Evolutionary conservation across 2,329 filamentous ascomycete genomes (phyloP).

Genomic region (Claviceps arundinis): DNA sequence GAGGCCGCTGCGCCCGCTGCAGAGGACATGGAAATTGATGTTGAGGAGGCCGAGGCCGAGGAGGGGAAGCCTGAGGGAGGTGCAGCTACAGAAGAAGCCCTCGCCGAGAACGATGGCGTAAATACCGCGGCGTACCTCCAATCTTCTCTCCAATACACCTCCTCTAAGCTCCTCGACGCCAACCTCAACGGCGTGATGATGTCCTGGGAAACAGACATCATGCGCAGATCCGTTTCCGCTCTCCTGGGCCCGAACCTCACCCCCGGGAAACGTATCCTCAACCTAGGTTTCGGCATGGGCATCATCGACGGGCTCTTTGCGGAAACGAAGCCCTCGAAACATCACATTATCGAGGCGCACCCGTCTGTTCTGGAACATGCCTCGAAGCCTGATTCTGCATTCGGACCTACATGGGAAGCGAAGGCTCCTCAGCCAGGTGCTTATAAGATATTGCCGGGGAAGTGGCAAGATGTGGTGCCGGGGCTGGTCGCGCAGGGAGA

Average conservation of each 20-base stretch:
- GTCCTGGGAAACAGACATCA: constrained; percentile 81
- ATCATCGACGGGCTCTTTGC: constrained; percentile 72
- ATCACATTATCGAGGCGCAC: constrained; percentile 83
- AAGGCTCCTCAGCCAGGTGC: constrained; percentile 48
- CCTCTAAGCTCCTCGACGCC: constrained; percentile 57
- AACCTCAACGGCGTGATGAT: constrained; percentile 84
- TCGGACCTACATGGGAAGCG: constrained; percentile 42
- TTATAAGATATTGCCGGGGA: constrained; percentile 53
- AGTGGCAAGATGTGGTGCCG: constrained; percentile 72
- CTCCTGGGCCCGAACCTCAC: constrained; percentile 32
- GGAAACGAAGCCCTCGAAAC: constrained; percentile 48
- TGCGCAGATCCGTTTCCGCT: constrained; percentile 60
- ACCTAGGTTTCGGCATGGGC: constrained; percentile 84
- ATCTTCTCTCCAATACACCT: constrained; percentile 50
- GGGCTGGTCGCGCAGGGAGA: constrained; percentile 53
- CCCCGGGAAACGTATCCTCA: constrained; percentile 56
- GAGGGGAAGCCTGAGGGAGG: no score
- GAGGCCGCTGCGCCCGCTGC: constrained; percentile 14
- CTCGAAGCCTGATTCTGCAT: constrained; percentile 30
- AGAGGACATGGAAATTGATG: constrained; percentile 8
- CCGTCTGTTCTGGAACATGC: constrained; percentile 60
- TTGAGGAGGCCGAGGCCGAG: no score
- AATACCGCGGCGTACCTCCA: constrained; percentile 39
- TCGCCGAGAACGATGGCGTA: no score
- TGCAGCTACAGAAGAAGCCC: no score